A percentile compares a stretch with the other conserved stretches of the same genome.
phyloP scores from a whole-genome alignment of 176 grass and related monocot genomes.

The Cocos nucifera region DNA sequence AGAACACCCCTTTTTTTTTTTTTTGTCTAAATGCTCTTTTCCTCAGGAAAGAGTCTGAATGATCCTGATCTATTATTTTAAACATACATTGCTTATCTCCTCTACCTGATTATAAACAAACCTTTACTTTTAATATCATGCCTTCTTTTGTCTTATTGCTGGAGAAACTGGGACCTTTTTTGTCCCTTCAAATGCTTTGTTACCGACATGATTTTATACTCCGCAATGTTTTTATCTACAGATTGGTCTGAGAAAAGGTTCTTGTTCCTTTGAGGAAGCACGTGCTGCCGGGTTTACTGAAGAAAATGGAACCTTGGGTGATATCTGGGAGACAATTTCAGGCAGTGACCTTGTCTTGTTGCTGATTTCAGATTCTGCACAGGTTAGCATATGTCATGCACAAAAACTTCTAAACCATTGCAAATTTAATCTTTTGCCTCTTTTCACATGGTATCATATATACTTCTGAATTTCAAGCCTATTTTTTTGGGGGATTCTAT shows the following conservation, averaged over 20 bases:
- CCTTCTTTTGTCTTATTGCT: too few relatives aligned
- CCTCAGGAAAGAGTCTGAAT: too few relatives aligned
- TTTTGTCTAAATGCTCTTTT: too few relatives aligned
- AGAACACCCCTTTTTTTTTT: too few relatives aligned
- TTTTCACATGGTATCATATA: neutral
- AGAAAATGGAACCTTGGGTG: conserved; percentile 36
- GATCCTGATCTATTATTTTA: too few relatives aligned
- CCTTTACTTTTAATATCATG: too few relatives aligned
- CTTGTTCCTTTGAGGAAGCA: conserved; percentile 24
- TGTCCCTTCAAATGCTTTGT: too few relatives aligned
- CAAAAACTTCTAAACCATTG: neutral
- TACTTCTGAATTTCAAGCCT: neutral
- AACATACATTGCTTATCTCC: too few relatives aligned
- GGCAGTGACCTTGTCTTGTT: conserved; percentile 80
- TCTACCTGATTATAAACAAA: too few relatives aligned
- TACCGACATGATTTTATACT: neutral
- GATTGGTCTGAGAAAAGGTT: conserved; percentile 30
- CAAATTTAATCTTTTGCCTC: too few relatives aligned
- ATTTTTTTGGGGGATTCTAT: neutral
- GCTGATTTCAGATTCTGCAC: conserved; percentile 91
- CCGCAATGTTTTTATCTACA: neutral
- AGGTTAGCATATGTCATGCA: conserved; percentile 22
- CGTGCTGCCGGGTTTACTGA: conserved; percentile 20
- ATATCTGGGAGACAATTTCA: conserved; percentile 82
- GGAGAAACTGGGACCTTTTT: too few relatives aligned